Evolutionary conservation across 2,329 filamentous ascomycete species (phyloP).

Genomic region (Pseudogymnoascus sp.): DNA sequence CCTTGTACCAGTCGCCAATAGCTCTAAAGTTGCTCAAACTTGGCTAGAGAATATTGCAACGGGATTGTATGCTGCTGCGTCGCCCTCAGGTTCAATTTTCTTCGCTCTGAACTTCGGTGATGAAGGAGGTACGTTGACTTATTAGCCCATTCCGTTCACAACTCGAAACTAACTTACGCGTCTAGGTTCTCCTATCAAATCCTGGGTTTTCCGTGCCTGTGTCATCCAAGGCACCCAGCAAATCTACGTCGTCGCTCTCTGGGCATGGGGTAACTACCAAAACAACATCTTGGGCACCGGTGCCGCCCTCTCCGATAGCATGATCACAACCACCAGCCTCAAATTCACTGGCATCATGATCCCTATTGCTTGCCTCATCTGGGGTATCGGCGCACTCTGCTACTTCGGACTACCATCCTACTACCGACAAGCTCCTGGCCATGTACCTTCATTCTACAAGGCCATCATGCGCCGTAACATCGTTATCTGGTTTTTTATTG

Average conservation of each 20-base stretch:
- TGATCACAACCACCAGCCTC: conserved; percentile 16
- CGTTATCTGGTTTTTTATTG: conserved; percentile 60
- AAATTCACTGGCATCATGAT: conserved; percentile 42
- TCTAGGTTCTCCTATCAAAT: conserved; percentile 46
- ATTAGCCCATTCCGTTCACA: background rate
- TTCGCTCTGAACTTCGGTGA: conserved; percentile 63
- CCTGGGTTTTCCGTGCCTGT: conserved; percentile 62
- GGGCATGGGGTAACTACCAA: conserved; percentile 59
- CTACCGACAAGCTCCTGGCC: conserved; percentile 58
- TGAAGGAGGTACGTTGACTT: conserved; percentile 41
- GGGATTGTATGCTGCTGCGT: conserved; percentile 55
- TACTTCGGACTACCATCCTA: conserved; percentile 59
- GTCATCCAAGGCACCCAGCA: conserved; percentile 62
- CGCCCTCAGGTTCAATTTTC: conserved; percentile 56
- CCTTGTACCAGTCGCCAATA: conserved; percentile 46
- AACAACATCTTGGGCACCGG: conserved; percentile 27
- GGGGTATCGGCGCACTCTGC: conserved; percentile 47
- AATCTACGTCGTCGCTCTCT: conserved; percentile 56
- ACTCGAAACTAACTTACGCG: background rate
- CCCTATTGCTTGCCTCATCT: conserved; percentile 52
- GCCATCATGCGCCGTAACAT: conserved; percentile 57
- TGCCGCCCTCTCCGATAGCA: conserved; percentile 34
- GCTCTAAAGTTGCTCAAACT: conserved; percentile 32
- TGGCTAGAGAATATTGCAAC: conserved; percentile 57
- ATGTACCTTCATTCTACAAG: conserved; percentile 59